Base-by-base conservation (phyloP, 2,329 filamentous ascomycete genomes). In the Magnaporthiopsis incrustans region DNA sequence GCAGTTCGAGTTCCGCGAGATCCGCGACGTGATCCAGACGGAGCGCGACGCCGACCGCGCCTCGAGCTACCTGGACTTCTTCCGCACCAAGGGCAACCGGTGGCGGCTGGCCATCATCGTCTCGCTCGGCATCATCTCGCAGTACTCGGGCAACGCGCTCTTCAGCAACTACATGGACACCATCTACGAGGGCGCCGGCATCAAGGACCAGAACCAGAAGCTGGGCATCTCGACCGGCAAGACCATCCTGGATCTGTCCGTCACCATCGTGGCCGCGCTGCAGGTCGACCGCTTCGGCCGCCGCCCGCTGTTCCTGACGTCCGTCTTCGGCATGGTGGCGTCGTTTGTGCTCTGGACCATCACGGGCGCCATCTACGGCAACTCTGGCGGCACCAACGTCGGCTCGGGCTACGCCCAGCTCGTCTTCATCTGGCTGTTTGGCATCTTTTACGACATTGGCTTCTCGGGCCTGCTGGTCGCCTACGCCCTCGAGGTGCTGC, bases 111-210 rank as follows among this genome's bases (percentile, higher is more conserved):
- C 82, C 60, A 82, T 89, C 64, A 77, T 88, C 57, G 73, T 88
- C 57, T 87, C 84, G 0, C 78, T 89, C 25, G 87, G 85, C 70
- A 75, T 89, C 68, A 87, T 89, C 70, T 88, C 85, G 2, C 86
- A 89, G 73, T 89, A 87, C 75, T 85, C 82, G 63, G 87, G 87
- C 59, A 89, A 89, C 70, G 86, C 84, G 25, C 75, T 89, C 1
- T 85, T 89, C 70, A 85, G 81, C 67, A 89, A 89, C 75, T 89
- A 89, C 72, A 85, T 87, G 70, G 83, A 85, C 65, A 78, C 81
- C 64, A 81, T 89, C 67, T 88, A 88, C 74, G 76, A 80, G 57
- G 82, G 81, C 61, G 85, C 85, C 61, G 86, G 86, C 59, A 87
- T 89, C 70, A 82, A 69, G 1, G 76, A 80, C 59, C 77, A 84